Evolutionary conservation across 345 rosid species (phyloP).

Genomic region (Corchorus olitorius): DNA sequence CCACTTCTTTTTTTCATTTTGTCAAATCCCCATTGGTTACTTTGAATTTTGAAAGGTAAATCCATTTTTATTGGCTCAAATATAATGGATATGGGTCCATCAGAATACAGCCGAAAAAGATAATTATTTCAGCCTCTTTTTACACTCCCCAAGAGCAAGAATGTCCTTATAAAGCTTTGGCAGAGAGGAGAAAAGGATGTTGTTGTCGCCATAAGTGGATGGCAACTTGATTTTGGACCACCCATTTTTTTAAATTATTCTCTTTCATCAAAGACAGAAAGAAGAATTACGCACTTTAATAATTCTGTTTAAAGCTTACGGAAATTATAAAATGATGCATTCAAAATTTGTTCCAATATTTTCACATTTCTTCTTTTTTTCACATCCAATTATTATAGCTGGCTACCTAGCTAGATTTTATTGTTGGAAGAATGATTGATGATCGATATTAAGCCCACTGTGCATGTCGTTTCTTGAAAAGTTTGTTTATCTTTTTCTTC

Average conservation of each 20-base stretch:
- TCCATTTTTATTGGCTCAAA: neutral
- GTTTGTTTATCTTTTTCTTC: too few species aligned
- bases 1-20: neutral
- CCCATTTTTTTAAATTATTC: neutral
- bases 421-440: neutral
- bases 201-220: neutral
- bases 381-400: too few species aligned
- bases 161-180: neutral
- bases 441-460: neutral
- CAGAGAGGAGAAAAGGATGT: neutral
- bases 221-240: slow-evolving; percentile 7
- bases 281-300: slow-evolving; percentile 1
- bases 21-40: neutral
- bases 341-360: neutral
- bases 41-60: neutral
- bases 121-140: neutral
- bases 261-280: neutral
- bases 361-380: too few species aligned
- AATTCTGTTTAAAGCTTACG: neutral
- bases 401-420: too few species aligned
- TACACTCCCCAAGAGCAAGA: neutral
- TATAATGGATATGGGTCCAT: neutral
- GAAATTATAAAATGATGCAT: neutral
- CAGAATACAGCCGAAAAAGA: neutral
- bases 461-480: too few species aligned